Conservation (phyloP, 306 rosid genomes). For the Delonix regia region DNA sequence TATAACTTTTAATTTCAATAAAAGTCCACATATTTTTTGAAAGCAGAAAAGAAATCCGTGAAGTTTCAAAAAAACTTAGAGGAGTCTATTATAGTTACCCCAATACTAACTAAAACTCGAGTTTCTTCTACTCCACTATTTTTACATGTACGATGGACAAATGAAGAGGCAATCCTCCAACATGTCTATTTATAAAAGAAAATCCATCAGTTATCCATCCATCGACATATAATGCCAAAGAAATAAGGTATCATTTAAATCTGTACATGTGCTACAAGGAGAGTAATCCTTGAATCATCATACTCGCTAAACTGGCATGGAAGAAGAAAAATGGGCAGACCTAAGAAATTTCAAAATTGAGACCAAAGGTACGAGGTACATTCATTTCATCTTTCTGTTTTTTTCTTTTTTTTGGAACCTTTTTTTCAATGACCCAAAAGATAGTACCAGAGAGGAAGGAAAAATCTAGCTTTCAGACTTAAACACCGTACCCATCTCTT, state of each 20-base stretch:
- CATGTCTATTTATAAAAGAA: background rate
- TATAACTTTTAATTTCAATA: too few relatives aligned
- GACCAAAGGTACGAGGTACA: background rate
- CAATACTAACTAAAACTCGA: too few relatives aligned
- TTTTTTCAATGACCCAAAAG: background rate
- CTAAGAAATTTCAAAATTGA: background rate
- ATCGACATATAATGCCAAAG: background rate
- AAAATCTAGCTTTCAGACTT: background rate
- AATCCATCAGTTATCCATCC: constrained; percentile 10
- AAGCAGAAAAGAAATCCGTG: too few relatives aligned
- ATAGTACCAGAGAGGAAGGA: background rate
- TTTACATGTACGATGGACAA: too few relatives aligned
- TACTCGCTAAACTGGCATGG: background rate
- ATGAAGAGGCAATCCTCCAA: too few relatives aligned
- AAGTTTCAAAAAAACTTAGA: too few relatives aligned
- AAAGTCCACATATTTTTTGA: too few relatives aligned
- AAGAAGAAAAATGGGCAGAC: background rate
- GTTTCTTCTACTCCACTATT: too few relatives aligned
- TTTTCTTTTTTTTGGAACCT: background rate
- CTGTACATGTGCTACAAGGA: constrained; percentile 15
- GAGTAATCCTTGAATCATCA: background rate
- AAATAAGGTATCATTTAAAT: constrained; percentile 9
- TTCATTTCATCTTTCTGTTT: background rate
- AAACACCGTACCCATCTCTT: background rate
- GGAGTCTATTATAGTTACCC: too few relatives aligned